These are phyloP conservation scores for Margaritispora aquatica DNA, from an alignment of 495 filamentous ascomycete species.

Conservation along the genomic window DNA sequence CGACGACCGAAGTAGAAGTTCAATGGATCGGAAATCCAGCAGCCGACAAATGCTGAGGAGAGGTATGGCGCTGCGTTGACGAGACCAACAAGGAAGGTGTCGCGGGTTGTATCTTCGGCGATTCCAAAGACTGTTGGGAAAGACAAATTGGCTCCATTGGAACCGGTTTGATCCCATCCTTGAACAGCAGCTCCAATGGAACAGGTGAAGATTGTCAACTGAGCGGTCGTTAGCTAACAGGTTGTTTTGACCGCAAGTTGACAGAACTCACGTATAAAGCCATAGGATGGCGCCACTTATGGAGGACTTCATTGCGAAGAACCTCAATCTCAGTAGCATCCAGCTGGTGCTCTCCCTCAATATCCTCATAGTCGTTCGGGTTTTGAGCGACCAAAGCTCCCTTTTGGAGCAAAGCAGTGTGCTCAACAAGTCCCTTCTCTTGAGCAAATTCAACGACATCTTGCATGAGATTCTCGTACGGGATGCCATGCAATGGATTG, in stretches of 20 bases:
- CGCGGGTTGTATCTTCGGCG: constrained; percentile 26
- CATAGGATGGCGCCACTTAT: constrained; percentile 68
- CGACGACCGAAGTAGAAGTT: constrained; percentile 62
- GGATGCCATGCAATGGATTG: constrained; percentile 65
- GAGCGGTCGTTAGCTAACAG: background rate
- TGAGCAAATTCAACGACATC: constrained; percentile 63
- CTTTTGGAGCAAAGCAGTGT: constrained; percentile 62
- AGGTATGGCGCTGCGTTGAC: constrained; percentile 51
- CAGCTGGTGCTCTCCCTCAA: constrained; percentile 27
- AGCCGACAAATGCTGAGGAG: constrained; percentile 36
- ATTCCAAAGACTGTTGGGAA: constrained; percentile 22
- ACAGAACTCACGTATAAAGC: background rate
- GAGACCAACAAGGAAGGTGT: constrained; percentile 57
- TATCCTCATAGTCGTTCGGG: constrained; percentile 34
- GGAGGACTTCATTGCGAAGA: constrained; percentile 53
- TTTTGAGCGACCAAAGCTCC: constrained; percentile 67
- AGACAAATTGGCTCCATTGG: constrained; percentile 16
- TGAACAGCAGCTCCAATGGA: constrained; percentile 49
- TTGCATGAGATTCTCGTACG: constrained; percentile 49
- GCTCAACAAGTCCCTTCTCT: constrained; percentile 55
- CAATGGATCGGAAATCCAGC: constrained; percentile 67
- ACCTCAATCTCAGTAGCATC: constrained; percentile 37
- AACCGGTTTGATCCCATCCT: constrained; percentile 35
- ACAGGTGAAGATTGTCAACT: constrained; percentile 41
- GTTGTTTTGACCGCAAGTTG: no score